phyloP scores from a whole-genome alignment of 2,329 filamentous ascomycete genomes.

The Calycina herbarum region DNA sequence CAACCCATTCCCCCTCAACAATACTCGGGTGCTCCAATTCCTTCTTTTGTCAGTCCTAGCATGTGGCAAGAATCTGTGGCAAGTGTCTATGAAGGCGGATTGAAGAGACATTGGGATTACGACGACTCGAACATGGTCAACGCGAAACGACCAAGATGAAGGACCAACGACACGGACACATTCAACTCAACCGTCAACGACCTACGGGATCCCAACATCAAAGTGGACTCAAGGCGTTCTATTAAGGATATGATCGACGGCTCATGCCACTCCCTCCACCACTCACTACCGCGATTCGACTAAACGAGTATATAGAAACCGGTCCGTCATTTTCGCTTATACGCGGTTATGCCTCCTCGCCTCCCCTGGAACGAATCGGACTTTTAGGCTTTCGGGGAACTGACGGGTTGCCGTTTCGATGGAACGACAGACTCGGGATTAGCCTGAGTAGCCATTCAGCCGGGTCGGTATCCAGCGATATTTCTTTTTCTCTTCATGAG shows the following conservation, averaged over 20 bases:
- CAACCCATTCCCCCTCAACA: constrained; percentile 51
- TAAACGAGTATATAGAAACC: neutral
- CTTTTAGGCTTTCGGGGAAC: constrained; percentile 3
- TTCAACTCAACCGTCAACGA: neutral
- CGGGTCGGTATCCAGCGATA: neutral
- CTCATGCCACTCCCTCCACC: neutral
- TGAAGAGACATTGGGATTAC: constrained; percentile 61
- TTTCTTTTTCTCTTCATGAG: neutral
- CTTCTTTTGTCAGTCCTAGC: constrained; percentile 65
- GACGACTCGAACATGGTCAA: constrained; percentile 32
- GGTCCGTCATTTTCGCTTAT: constrained; percentile 2
- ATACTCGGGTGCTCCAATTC: constrained; percentile 54
- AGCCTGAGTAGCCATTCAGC: constrained; percentile 5
- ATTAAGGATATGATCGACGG: neutral
- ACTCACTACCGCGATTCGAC: neutral
- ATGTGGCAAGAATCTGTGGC: constrained; percentile 76
- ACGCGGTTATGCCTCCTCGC: neutral
- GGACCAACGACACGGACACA: neutral
- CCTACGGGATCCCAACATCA: neutral
- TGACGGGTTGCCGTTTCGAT: neutral
- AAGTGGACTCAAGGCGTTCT: neutral
- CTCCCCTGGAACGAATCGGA: neutral
- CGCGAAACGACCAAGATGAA: constrained; percentile 33
- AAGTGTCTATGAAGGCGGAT: constrained; percentile 64
- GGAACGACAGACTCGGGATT: neutral